Base-by-base conservation (phyloP, 2,329 filamentous ascomycete species). In the Pyricularia sp. region DNA sequence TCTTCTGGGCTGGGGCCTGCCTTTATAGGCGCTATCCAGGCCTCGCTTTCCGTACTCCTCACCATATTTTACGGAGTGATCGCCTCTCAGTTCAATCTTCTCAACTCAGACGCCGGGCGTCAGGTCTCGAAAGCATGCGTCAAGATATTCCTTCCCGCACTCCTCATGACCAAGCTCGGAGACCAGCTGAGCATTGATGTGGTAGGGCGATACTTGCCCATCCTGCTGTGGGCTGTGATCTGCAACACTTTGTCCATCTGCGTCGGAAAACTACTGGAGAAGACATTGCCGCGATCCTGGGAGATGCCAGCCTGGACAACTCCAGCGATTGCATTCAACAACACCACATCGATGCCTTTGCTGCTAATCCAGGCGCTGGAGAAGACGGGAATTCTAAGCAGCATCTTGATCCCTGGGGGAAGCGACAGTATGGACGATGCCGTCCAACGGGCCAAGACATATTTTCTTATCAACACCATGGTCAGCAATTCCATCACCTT, bases 401-500 rank as follows among this genome's bases (percentile, higher is more conserved):
- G 80, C 2, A 79, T 90, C 23, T 75, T 82, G 1, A 63, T 63
- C 26, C 77, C 70, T 72, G 82, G 72, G 73, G 64, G 31, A 2
- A 66, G 23, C n/a, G 81, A 75, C 79, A 84, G 71, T 75, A 79
- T 78, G 2, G 72, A 77, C 1, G 78, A 79, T 3, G 86, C 85
- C 0, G 79, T 90, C 14, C 82, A 85, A 68, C 80, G 88, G 11
- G 87, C 87, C 7, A 86, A 89, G 74, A 86, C 85, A 17, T 91
- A 89, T 75, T 90, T 91, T 73, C 77, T 91, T 3, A 84, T 91
- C 70, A 90, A 88, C 71, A 84, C 88, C 3, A 89, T 89, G 68
- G 80, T 90, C 11, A 84, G 83, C 61, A 89, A 88, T 73, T 86
- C 84, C 68, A 77, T 90, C 70, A 90, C 88, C 0, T 91, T 90